Evolutionary conservation across 495 filamentous ascomycete genomes (phyloP).

Genomic region (Neurospora sp.): DNA sequence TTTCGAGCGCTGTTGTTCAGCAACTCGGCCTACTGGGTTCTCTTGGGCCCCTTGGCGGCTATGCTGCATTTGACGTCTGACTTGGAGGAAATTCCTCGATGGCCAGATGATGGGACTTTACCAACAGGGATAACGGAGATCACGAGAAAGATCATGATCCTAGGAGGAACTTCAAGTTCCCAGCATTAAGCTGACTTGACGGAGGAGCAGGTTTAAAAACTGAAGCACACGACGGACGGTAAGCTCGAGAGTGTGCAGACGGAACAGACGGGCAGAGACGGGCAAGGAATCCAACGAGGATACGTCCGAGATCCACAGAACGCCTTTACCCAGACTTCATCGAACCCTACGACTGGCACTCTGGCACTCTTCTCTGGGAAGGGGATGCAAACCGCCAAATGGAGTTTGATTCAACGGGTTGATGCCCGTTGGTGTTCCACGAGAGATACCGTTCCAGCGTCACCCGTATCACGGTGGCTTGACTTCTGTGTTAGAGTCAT

Average conservation of each 20-base stretch:
- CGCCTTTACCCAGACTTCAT: neutral
- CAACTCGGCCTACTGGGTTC: neutral
- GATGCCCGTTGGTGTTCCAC: neutral
- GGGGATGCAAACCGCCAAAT: neutral
- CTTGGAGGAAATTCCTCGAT: neutral
- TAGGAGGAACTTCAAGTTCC: neutral
- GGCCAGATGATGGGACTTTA: neutral
- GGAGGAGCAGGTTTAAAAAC: neutral
- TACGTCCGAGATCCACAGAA: neutral
- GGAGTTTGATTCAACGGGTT: neutral
- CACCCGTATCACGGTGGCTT: neutral
- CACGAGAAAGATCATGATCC: neutral
- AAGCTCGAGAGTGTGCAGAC: neutral
- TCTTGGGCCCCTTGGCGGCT: neutral
- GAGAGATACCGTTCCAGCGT: neutral
- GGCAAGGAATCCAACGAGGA: neutral
- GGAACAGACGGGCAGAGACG: neutral
- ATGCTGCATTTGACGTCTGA: neutral
- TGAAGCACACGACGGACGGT: neutral
- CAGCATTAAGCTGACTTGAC: neutral
- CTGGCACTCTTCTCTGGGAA: neutral
- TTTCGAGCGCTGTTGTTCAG: neutral
- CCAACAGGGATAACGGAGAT: neutral
- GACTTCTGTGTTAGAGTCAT: neutral
- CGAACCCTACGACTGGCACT: neutral